Base-by-base conservation (phyloP, 495 filamentous ascomycete species). In the Penicillium soppii region DNA sequence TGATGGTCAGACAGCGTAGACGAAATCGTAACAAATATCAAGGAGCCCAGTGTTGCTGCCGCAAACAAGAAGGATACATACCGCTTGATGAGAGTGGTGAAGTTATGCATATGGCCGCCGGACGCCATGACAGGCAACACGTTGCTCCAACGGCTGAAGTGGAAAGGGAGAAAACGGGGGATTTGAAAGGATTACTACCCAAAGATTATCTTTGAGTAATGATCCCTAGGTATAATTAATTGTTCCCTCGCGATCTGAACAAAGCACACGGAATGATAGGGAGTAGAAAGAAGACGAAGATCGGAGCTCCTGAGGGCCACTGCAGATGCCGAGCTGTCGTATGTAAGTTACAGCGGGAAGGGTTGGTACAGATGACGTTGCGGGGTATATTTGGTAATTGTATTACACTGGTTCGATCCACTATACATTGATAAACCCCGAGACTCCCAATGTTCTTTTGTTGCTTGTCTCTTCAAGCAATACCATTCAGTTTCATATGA, bases 81-180 rank as follows among this genome's bases (percentile, higher is more conserved):
- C 94, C 94, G 84, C 82, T 98, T 98, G 79, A 98, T 96, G 58
- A 98, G 81, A 46, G 94, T 97, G 36, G 90, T 94, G 52, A 98
- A 74, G 67, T 97, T 97, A 77, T 97, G 85, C 89, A 97, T 96
- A 62, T 90, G 87, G 72, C 69, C 75, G 58, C 59, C 62, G 47
- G 71, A 69, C 58, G 77, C 77, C 77, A 82, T 84, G 57, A 57
- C 72, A 61, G 56, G 58, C 53, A 57, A 65, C 62, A 67, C 61
- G 62, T 65, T 57, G 59, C 49, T 62, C 41, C 23, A 48, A 37
- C 36, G 37, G 40, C 22, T 21, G 37, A 43, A 25, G 10, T 32
- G 36, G 43, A 38, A 47, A 47, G 20, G 49, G 29, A 20, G 38
- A 40, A 40, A 27, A n/a, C n/a, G 22, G 36, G 33, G 26, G 15